Base-by-base conservation (phyloP, 257 asterid species). In the Lycium barbarum region DNA sequence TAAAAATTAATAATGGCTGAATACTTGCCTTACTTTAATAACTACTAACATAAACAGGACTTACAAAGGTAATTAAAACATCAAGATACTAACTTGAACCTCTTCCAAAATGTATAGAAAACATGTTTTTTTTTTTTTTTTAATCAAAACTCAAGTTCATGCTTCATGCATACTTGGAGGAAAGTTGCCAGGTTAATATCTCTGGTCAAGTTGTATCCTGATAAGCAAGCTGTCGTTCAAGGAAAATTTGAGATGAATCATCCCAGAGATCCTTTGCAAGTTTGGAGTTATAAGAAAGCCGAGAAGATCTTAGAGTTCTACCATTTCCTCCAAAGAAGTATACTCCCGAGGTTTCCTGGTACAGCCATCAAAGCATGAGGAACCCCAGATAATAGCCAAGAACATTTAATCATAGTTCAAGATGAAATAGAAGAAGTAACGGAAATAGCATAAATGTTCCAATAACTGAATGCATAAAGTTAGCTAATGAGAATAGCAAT, bases 251-350 rank as follows among this genome's bases (percentile, higher is more conserved):
- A 89, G 89, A 86, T 10, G 99, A 94, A 72, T 95, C 87, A 76
- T 80, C 90, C 98, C 97, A 94, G 53, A 95, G 93, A 65, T 90
- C 93, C 87, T 85, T 90, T 13, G 97, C 93, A 57, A 95, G 93
- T 82, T 87, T 85, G 76, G 82, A 53, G 67, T 91, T 87, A 66
- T 91, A 93, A 20, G 99, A 95, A 83, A 94, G 90, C 0, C 83
- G 57, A 9, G 97, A 95, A 73, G 99, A 95, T 59, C 86, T 89
- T 76, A 92, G 73, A 55, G 87, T 91, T 88, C 89, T 85, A 43
- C 93, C 93, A 18, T 93, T 90, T 86, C 97, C 99, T 84, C 99
- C 97, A 13, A 94, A 94, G 74, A 92, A 94, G 88, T 91, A 93
- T n/a, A 89, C 98, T 54, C 97, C 98, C 9, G 97, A 93, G 80